Percentiles rank a stretch among this genome's conserved stretches.
These are phyloP conservation scores for Coleophoma eucalyptorum DNA, from an alignment of 2,329 filamentous ascomycete species.

Conservation along the genomic window DNA sequence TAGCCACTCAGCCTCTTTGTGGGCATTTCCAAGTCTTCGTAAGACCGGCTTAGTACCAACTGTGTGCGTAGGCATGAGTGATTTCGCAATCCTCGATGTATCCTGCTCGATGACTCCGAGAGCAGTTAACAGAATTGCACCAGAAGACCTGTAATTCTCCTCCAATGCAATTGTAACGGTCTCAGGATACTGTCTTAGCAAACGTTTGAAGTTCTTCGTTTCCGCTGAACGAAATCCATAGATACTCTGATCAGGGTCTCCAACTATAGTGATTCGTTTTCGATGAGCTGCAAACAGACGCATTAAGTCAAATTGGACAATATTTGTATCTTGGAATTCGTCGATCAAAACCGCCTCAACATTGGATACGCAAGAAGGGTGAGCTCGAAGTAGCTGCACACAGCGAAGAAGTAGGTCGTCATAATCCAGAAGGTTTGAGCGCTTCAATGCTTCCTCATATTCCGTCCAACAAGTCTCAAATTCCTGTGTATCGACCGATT, in stretches of 20 bases:
- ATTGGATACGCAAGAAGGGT: constrained; percentile 81
- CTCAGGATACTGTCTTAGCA: constrained; percentile 72
- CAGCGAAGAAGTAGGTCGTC: constrained; percentile 88
- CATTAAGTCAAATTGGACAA: constrained; percentile 94
- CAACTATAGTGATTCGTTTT: constrained; percentile 86
- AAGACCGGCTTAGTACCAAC: constrained; percentile 79
- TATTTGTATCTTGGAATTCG: constrained; percentile 96
- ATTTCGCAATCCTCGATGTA: constrained; percentile 72
- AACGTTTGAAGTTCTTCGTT: constrained; percentile 77
- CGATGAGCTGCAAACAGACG: constrained; percentile 71
- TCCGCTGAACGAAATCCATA: constrained; percentile 95
- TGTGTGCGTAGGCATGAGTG: constrained; percentile 73
- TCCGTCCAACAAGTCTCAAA: constrained; percentile 69
- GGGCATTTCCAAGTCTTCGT: constrained; percentile 65
- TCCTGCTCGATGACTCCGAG: constrained; percentile 91
- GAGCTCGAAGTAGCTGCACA: constrained; percentile 68
- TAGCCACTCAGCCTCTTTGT: constrained; percentile 82
- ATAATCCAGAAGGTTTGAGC: constrained; percentile 85
- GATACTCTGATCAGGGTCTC: constrained; percentile 96
- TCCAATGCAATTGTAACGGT: constrained; percentile 83
- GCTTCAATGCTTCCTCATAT: constrained; percentile 72
- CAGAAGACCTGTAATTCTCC: constrained; percentile 92
- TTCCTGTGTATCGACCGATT: constrained; percentile 53
- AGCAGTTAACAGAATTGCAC: constrained; percentile 75
- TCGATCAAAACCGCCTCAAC: constrained; percentile 91